Evolutionary conservation across 2,329 filamentous ascomycete genomes (phyloP).

Genomic region (Sclerotinia trifoliorum): DNA sequence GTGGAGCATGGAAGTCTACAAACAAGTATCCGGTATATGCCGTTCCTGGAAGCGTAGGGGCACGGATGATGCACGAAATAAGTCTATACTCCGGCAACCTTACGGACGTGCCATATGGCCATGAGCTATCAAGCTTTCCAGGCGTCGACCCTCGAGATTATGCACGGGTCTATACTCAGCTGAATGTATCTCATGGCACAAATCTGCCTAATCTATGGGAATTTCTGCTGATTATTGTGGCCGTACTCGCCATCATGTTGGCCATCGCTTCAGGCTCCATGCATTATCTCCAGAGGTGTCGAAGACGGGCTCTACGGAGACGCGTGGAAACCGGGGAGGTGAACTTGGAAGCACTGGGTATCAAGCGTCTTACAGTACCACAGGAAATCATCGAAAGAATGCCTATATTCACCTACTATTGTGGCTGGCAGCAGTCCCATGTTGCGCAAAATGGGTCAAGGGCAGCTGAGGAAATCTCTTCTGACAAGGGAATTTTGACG

Average conservation of each 20-base stretch:
- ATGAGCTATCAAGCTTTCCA: conserved; percentile 55
- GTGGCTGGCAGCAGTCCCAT: conserved; percentile 44
- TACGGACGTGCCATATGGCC: conserved; percentile 57
- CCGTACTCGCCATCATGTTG: conserved; percentile 67
- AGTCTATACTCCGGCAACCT: conserved; percentile 76
- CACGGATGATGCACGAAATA: conserved; percentile 67
- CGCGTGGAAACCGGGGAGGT: conserved; percentile 77
- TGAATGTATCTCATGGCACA: conserved; percentile 48
- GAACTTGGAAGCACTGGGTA: conserved; percentile 80
- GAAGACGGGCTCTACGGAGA: conserved; percentile 64
- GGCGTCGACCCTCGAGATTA: conserved; percentile 57
- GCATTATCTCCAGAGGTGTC: conserved; percentile 72
- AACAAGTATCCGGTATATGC: conserved; percentile 82
- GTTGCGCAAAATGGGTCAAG: conserved; percentile 40
- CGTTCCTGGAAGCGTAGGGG: conserved; percentile 66
- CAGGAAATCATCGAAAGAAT: conserved; percentile 67
- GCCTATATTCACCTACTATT: conserved; percentile 74
- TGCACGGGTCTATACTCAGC: conserved; percentile 58
- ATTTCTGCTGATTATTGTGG: conserved; percentile 70
- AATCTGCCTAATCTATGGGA: conserved; percentile 75
- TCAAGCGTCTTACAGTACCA: conserved; percentile 79
- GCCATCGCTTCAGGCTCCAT: conserved; percentile 66
- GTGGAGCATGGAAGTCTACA: conserved; percentile 66
- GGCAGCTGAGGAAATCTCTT: not conserved
- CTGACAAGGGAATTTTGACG: not conserved